Evolutionary conservation across 2,329 filamentous ascomycete species (phyloP).

Genomic region (Stromatinia cepivora): DNA sequence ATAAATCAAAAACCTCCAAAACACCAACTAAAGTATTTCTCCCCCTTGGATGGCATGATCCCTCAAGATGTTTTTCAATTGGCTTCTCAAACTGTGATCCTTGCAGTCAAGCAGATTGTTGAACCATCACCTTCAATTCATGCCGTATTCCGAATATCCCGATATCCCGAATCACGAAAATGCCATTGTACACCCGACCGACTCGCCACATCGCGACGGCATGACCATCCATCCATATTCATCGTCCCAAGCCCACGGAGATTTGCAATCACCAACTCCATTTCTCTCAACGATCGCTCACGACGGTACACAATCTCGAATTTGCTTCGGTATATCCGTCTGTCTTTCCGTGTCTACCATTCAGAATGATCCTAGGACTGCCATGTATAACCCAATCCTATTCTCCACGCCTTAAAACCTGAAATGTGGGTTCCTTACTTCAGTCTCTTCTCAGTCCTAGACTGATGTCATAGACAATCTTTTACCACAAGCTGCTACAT

Average conservation of each 20-base stretch:
- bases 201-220: conserved; percentile 6
- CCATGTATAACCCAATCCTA: neutral
- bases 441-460: neutral
- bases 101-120: neutral
- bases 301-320: neutral
- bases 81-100: neutral
- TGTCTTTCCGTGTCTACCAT: neutral
- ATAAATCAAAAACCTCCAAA: neutral
- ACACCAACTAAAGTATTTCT: neutral
- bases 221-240: neutral
- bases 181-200: neutral
- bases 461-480: neutral
- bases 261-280: neutral
- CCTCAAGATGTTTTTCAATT: neutral
- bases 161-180: neutral
- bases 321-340: neutral
- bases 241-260: neutral
- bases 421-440: neutral
- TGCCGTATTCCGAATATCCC: neutral
- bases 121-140: neutral
- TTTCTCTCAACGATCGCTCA: neutral
- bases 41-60: neutral
- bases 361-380: neutral
- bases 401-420: neutral
- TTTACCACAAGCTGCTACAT: neutral